phyloP scores from a whole-genome alignment of 139 green algal genomes.

The Asterochloris sp. region DNA sequence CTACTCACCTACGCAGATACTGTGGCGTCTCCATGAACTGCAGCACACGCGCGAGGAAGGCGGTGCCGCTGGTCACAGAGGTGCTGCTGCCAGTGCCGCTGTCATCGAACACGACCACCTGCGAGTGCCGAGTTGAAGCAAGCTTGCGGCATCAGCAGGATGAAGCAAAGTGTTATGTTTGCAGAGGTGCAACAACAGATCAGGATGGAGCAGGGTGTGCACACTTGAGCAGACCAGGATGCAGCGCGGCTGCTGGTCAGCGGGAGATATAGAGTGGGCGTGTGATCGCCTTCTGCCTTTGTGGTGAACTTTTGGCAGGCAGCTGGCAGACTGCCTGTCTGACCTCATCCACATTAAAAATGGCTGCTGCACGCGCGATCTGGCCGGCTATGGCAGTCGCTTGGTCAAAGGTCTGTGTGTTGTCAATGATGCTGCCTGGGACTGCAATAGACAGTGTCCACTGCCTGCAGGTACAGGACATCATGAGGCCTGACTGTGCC shows the following conservation, averaged over 20 bases:
- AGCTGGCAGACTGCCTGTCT: no score
- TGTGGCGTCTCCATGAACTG: constrained; percentile 88
- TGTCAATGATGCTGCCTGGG: constrained; percentile 70
- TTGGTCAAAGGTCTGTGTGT: constrained; percentile 64
- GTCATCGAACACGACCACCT: constrained; percentile 23
- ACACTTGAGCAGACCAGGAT: no score
- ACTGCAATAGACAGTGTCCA: constrained; percentile 74
- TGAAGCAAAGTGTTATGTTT: no score
- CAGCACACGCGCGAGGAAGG: constrained; percentile 71
- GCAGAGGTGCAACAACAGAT: no score
- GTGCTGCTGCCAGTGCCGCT: constrained; percentile 8
- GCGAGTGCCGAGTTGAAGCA: neutral
- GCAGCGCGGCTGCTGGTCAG: no score
- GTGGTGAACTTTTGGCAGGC: no score
- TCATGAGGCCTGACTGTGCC: no score
- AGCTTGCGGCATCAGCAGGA: no score
- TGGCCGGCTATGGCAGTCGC: constrained; percentile 64
- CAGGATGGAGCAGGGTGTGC: no score
- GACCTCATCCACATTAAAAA: constrained; percentile 84
- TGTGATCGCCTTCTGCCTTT: no score
- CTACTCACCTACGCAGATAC: constrained; percentile 67
- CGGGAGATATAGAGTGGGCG: no score
- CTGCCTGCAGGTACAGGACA: neutral
- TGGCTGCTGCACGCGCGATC: constrained; percentile 67
- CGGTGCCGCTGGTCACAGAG: constrained; percentile 41